Conservation (phyloP, 257 asterid genomes). For the Primulina huaijiensis region DNA sequence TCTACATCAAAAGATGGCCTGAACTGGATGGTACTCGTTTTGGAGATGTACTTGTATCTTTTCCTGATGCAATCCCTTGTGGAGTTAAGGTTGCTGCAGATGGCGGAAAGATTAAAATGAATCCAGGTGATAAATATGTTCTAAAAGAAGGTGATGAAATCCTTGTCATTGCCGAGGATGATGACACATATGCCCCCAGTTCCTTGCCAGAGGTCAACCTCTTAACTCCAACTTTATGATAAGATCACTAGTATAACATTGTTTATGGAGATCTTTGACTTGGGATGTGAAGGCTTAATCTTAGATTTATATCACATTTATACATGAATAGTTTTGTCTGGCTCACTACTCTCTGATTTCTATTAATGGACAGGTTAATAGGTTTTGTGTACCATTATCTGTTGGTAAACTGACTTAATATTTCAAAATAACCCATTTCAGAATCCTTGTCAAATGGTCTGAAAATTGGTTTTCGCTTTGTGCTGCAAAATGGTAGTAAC, state of each 20-base stretch:
- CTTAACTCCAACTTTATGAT: constrained; percentile 30
- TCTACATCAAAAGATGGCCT: constrained; percentile 92
- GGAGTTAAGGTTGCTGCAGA: constrained; percentile 86
- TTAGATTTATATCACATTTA: background rate
- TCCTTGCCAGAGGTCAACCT: constrained; percentile 72
- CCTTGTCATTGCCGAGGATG: constrained; percentile 98
- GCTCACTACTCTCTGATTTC: background rate
- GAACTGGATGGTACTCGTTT: constrained; percentile 71
- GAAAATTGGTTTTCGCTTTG: background rate
- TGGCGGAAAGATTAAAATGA: constrained; percentile 77
- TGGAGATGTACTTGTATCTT: constrained; percentile 71
- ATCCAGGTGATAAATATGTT: constrained; percentile 82
- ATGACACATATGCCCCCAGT: constrained; percentile 92
- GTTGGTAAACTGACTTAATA: background rate
- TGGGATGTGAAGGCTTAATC: background rate
- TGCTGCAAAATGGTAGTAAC: background rate
- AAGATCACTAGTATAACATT: constrained; percentile 10
- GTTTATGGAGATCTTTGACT: constrained; percentile 7
- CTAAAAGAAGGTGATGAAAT: constrained; percentile 87
- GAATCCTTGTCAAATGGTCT: background rate
- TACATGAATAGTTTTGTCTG: background rate
- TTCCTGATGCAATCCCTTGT: constrained; percentile 94
- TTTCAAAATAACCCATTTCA: background rate
- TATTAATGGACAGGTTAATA: background rate
- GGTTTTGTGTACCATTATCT: background rate